Base-by-base conservation (phyloP, 164 flowering plant genomes). In the Berberis thunbergii region DNA sequence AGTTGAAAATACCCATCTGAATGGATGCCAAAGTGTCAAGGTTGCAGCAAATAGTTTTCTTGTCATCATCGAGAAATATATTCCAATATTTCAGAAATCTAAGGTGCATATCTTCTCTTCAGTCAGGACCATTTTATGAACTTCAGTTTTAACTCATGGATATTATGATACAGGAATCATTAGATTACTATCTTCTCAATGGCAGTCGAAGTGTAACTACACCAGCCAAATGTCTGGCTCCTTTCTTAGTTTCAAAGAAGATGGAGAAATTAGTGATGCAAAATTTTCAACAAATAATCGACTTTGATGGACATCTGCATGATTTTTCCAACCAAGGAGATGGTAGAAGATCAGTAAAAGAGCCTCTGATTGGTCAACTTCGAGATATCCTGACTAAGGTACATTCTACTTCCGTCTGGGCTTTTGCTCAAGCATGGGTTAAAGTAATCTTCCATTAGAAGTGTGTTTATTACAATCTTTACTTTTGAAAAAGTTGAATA, bases 181-280 rank as follows among this genome's bases (percentile, higher is more conserved):
- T 95, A 69, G 94, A 89, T 73, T 49, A 56, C 41, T 73, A 76
- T 64, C 87, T 95, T 73, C 78, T 89, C 43, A 81, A 77, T n/a
- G 46, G 57, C 63, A 59, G 65, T 67, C 66, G 72, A 63, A 66
- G 44, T 53, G 56, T 79, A 60, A 64, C 73, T 2, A 61, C 75
- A 6, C 64, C 72, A 6, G 67, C 61, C 26, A 58, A 55, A 13
- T 64, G 70, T 60, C 41, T 66, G 45, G 69, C 67, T 64, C 85
- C 79, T 4, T 67, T 59, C 68, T 59, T 87, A 46, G 73, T 89
- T 60, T 71, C 96, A 40, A 68, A 74, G 52, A 71, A 77, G 67
- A 80, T 87, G 85, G 86, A 81, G 65, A 59, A 71, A 60, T 59
- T 78, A 61, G 82, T 85, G 10, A 11, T 60, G 49, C 67, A 78